phyloP scores from a whole-genome alignment of 2,329 filamentous ascomycete species.

The Acrodontium crateriforme region DNA sequence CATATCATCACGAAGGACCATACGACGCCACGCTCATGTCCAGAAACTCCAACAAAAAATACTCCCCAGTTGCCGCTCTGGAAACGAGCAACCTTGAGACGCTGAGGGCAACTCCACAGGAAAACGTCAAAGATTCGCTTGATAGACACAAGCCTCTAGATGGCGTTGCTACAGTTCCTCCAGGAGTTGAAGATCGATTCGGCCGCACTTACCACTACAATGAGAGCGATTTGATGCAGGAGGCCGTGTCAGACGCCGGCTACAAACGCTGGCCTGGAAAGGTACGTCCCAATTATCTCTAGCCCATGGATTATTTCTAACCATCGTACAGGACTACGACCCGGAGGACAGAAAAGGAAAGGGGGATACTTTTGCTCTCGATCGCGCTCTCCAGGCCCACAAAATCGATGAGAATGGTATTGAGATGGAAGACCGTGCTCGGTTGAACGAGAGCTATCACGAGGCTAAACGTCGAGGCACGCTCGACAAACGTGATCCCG shows the following conservation, averaged over 20 bases:
- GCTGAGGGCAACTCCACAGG: conserved; percentile 63
- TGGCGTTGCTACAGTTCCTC: conserved; percentile 63
- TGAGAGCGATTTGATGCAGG: conserved; percentile 80
- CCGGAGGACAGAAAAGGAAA: conserved; percentile 72
- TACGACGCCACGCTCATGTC: conserved; percentile 71
- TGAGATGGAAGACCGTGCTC: conserved; percentile 29
- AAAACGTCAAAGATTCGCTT: conserved; percentile 64
- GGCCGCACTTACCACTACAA: conserved; percentile 64
- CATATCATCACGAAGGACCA: conserved; percentile 81
- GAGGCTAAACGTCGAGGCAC: conserved; percentile 15
- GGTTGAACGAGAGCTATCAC: conserved; percentile 24
- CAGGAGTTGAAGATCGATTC: conserved; percentile 52
- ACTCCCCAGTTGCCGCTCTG: conserved; percentile 65
- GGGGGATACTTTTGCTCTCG: conserved; percentile 59
- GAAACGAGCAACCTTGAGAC: conserved; percentile 60
- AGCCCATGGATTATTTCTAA: background rate
- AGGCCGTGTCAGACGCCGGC: conserved; percentile 52
- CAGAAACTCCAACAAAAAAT: conserved; percentile 49
- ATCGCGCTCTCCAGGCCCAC: conserved; percentile 51
- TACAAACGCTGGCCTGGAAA: conserved; percentile 64
- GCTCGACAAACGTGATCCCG: conserved; percentile 18
- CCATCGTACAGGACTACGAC: conserved; percentile 41
- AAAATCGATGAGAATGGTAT: conserved; percentile 30
- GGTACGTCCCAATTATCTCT: conserved; percentile 39
- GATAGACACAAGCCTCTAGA: conserved; percentile 64